phyloP scores from a whole-genome alignment of 495 filamentous ascomycete species.

The Bathelium albidoporum region DNA sequence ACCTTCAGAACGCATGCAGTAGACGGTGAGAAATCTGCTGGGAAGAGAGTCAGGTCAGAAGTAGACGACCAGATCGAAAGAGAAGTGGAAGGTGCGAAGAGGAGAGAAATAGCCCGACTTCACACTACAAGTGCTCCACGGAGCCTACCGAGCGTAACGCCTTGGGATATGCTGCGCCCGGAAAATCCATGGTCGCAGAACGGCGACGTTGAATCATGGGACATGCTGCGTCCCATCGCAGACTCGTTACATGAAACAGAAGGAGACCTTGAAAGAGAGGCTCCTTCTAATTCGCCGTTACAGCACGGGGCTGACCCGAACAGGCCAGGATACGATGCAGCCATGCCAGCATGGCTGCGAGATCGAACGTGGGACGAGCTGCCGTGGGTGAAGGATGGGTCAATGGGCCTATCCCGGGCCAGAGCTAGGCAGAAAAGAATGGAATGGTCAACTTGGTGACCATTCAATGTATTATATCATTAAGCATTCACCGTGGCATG shows the following conservation, averaged over 20 bases:
- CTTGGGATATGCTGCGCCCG: conserved; percentile 1
- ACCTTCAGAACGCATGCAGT: neutral
- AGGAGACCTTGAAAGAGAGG: neutral
- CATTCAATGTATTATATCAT: no score
- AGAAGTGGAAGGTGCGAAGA: neutral
- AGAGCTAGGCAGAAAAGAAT: neutral
- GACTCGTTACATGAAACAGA: neutral
- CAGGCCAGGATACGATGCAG: neutral
- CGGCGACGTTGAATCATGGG: neutral
- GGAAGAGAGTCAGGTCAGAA: neutral
- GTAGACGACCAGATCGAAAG: neutral
- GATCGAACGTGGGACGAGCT: neutral
- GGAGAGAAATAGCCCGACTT: neutral
- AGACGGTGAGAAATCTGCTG: neutral
- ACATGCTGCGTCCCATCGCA: neutral
- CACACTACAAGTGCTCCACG: neutral
- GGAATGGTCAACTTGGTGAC: no score
- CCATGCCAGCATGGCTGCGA: neutral
- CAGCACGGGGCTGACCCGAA: neutral
- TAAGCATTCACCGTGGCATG: neutral
- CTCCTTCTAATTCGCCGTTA: neutral
- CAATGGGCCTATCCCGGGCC: neutral
- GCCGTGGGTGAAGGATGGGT: neutral
- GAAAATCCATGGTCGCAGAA: neutral
- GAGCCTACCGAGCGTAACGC: neutral